Conservation (phyloP, 1,139 yeast species). For the Lipomyces yarrowii region DNA sequence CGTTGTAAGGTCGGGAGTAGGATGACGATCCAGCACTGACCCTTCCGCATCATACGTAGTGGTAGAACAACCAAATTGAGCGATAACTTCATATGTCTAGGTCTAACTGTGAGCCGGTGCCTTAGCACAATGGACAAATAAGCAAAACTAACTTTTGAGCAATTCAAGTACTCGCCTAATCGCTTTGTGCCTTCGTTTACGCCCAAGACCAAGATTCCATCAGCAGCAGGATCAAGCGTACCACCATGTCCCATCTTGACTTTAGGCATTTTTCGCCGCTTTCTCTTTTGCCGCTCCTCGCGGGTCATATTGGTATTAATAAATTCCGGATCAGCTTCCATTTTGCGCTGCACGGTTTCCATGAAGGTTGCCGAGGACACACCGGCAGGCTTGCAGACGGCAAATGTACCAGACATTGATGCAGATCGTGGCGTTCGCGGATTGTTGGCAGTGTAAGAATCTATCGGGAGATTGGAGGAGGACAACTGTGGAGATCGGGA, state of each 20-base stretch:
- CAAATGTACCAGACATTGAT: slow-evolving; percentile 83
- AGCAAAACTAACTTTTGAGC: slow-evolving; percentile 47
- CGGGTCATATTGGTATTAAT: slow-evolving; percentile 52
- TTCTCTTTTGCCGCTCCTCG: slow-evolving; percentile 47
- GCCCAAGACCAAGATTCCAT: slow-evolving; percentile 90
- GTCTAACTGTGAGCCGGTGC: slow-evolving; percentile 61
- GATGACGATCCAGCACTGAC: slow-evolving; percentile 62
- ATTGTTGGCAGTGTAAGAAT: background rate
- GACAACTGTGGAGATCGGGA: background rate
- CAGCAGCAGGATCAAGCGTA: slow-evolving; percentile 91
- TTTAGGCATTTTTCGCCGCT: slow-evolving; percentile 55
- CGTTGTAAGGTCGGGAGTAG: slow-evolving; percentile 59
- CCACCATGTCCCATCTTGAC: slow-evolving; percentile 98
- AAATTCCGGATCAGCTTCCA: slow-evolving; percentile 64
- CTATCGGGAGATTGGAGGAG: background rate
- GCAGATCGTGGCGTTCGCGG: background rate
- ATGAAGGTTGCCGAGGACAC: slow-evolving; percentile 77
- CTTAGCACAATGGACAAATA: slow-evolving; percentile 44
- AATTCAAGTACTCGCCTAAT: slow-evolving; percentile 68
- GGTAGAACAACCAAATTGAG: slow-evolving; percentile 85
- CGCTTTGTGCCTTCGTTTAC: slow-evolving; percentile 87
- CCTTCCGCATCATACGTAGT: slow-evolving; percentile 96
- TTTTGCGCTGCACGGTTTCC: slow-evolving; percentile 61
- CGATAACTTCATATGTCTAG: slow-evolving; percentile 77
- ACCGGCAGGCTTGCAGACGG: slow-evolving; percentile 89